Percentiles rank a stretch among this genome's conserved stretches.
These are phyloP conservation scores for Metschnikowia corniflorae DNA, from an alignment of 805 yeast genomes.

Conservation along the genomic window DNA sequence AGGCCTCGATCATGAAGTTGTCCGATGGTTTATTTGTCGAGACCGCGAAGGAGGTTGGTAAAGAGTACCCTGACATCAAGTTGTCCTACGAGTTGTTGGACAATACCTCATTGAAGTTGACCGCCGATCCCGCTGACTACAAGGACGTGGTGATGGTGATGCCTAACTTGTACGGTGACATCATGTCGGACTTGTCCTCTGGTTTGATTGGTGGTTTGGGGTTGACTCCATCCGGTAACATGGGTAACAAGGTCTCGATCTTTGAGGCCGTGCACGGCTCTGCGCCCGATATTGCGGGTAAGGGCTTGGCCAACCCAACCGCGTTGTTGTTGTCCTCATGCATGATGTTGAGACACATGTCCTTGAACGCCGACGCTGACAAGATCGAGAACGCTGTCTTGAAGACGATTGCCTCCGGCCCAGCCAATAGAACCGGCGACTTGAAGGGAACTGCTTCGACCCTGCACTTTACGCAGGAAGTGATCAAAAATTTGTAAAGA, in stretches of 20 bases:
- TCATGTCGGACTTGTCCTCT: slow-evolving; percentile 94
- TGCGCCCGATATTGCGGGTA: slow-evolving; percentile 99
- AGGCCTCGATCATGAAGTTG: slow-evolving; percentile 96
- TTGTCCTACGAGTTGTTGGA: slow-evolving; percentile 86
- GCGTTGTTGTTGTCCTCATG: slow-evolving; percentile 92
- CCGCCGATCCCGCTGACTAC: slow-evolving; percentile 85
- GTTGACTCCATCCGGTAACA: slow-evolving; percentile 98
- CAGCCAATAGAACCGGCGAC: slow-evolving; percentile 95
- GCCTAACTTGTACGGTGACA: slow-evolving; percentile 99
- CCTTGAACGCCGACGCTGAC: slow-evolving; percentile 75
- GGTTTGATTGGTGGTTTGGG: slow-evolving; percentile 99
- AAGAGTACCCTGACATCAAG: slow-evolving; percentile 88
- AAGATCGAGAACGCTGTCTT: slow-evolving; percentile 84
- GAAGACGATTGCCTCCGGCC: slow-evolving; percentile 90
- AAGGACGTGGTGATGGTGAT: slow-evolving; percentile 90
- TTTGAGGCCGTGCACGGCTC: slow-evolving; percentile 99
- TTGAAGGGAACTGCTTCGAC: slow-evolving; percentile 91
- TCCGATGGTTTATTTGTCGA: slow-evolving; percentile 96
- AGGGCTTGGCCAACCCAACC: slow-evolving; percentile 98
- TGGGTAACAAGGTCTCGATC: slow-evolving; percentile 96
- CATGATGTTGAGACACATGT: slow-evolving; percentile 99
- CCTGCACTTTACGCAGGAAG: slow-evolving; percentile 84
- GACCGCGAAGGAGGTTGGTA: slow-evolving; percentile 83
- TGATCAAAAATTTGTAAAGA: slow-evolving; percentile 66
- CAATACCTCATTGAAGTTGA: slow-evolving; percentile 89